A percentile compares a stretch with the other conserved stretches of the same genome.
Conservation (phyloP, 805 yeast genomes). For the Starmerella sirachaensis region DNA sequence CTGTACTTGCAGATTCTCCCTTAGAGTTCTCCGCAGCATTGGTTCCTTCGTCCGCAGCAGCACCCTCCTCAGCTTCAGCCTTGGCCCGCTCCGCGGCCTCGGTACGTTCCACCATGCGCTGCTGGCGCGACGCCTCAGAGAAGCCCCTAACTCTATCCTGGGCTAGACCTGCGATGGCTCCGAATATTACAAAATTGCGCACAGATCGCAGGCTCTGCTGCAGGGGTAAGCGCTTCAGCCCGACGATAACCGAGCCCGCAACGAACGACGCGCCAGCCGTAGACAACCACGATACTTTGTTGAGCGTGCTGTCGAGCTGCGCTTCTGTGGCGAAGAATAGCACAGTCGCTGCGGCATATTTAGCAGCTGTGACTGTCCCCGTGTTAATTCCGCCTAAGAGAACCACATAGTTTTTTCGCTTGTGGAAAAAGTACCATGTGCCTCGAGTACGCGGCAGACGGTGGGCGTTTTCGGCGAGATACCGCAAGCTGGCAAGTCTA, state of each 20-base stretch:
- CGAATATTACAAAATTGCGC: conserved; percentile 45
- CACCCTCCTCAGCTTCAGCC: neutral
- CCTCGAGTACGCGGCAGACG: conserved; percentile 64
- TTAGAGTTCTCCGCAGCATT: neutral
- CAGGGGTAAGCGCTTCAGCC: conserved; percentile 27
- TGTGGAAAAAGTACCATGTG: conserved; percentile 84
- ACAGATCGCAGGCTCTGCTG: conserved; percentile 27
- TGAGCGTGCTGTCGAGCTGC: conserved; percentile 41
- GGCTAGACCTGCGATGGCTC: conserved; percentile 47
- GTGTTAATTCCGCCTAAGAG: conserved; percentile 40
- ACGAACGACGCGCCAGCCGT: conserved; percentile 48
- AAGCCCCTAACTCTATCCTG: conserved; percentile 40
- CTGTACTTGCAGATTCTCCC: neutral
- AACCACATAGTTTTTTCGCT: conserved; percentile 67
- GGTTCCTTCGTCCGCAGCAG: neutral
- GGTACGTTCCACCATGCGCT: neutral
- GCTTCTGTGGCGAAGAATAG: conserved; percentile 53
- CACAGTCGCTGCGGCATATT: conserved; percentile 36
- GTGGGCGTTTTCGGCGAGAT: conserved; percentile 71
- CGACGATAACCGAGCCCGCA: conserved; percentile 43
- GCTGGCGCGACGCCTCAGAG: conserved; percentile 5
- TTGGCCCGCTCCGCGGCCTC: neutral
- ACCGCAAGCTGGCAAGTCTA: conserved; percentile 42
- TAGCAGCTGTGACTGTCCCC: conserved; percentile 37
- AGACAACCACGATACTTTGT: conserved; percentile 46